A percentile compares a stretch with the other conserved stretches of the same genome.
phyloP scores from a whole-genome alignment of 352 stramenopile species.

The Phytophthora cactorum region DNA sequence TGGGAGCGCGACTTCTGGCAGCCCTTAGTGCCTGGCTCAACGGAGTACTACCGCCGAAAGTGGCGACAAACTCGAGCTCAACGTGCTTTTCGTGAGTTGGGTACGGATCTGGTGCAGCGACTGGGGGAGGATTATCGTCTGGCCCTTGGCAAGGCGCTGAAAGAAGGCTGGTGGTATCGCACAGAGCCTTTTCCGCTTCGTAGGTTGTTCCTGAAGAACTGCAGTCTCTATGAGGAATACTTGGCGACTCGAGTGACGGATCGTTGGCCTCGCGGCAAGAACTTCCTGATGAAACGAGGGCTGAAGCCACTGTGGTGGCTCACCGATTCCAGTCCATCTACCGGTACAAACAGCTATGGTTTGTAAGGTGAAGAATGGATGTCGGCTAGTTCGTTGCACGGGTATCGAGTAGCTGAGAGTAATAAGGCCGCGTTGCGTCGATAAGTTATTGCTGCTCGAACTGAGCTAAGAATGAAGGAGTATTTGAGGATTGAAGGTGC shows the following conservation, averaged over 20 bases:
- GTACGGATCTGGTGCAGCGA: constrained; percentile 30
- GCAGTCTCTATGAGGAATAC: constrained; percentile 27
- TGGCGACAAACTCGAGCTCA: constrained; percentile 39
- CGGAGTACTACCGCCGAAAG: constrained; percentile 39
- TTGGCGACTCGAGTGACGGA: constrained; percentile 22
- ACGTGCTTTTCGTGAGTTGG: constrained; percentile 39
- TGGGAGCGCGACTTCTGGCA: constrained; percentile 60
- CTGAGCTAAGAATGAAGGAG: too few relatives aligned
- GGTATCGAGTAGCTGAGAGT: too few relatives aligned
- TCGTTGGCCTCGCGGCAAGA: constrained; percentile 39
- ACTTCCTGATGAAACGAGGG: constrained; percentile 24
- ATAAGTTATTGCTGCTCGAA: too few relatives aligned
- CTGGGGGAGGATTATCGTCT: constrained; percentile 6
- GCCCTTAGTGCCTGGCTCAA: constrained; percentile 30
- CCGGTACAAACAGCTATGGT: constrained; percentile 2
- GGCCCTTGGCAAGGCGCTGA: constrained; percentile 8
- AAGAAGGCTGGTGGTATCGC: constrained; percentile 49
- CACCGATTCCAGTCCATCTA: background rate
- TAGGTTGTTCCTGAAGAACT: constrained; percentile 27
- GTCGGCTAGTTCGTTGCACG: too few relatives aligned
- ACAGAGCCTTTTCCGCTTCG: constrained; percentile 32
- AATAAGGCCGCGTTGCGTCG: too few relatives aligned
- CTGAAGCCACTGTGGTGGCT: constrained; percentile 39
- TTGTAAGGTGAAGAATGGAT: too few relatives aligned
- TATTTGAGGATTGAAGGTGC: too few relatives aligned